These are phyloP conservation scores for Bipolaris zeicola DNA, from an alignment of 2,329 filamentous ascomycete genomes.

Conservation along the genomic window DNA sequence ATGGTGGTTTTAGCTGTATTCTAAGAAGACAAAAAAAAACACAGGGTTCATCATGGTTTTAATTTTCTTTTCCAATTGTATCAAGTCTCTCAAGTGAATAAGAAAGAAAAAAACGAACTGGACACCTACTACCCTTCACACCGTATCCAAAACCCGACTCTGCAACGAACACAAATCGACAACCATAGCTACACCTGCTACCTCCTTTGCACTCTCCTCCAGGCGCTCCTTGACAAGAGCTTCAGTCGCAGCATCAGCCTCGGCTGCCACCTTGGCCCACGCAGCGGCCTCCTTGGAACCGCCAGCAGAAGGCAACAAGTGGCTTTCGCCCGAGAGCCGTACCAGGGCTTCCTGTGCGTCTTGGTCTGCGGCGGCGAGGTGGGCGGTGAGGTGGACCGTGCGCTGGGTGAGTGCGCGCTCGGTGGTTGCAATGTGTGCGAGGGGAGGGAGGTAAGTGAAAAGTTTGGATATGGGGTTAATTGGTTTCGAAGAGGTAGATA, in stretches of 20 bases:
- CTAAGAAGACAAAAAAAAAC: not conserved
- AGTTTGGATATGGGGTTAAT: constrained; percentile 29
- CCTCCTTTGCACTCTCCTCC: constrained; percentile 29
- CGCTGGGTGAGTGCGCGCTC: constrained; percentile 44
- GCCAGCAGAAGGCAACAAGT: constrained; percentile 40
- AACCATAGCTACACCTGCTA: constrained; percentile 31
- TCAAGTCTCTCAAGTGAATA: too few relatives aligned
- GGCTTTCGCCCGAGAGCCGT: constrained; percentile 47
- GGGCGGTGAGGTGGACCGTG: constrained; percentile 41
- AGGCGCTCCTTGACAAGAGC: constrained; percentile 27
- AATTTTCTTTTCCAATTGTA: too few relatives aligned
- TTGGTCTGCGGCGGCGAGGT: constrained; percentile 38
- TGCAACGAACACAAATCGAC: constrained; percentile 39
- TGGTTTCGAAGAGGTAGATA: constrained; percentile 1
- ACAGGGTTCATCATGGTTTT: not conserved
- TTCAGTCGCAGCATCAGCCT: constrained; percentile 28
- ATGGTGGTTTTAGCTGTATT: not conserved
- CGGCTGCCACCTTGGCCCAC: constrained; percentile 34
- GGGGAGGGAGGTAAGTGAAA: constrained; percentile 38
- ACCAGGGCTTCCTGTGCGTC: constrained; percentile 37
- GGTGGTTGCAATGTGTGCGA: constrained; percentile 30
- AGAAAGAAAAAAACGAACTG: too few relatives aligned
- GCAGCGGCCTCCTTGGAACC: constrained; percentile 32
- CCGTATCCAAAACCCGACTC: constrained; percentile 20
- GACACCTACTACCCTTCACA: not conserved